These are phyloP conservation scores for Meyerozyma guilliermondii DNA, from an alignment of 1,139 yeast genomes.

Conservation along the genomic window DNA sequence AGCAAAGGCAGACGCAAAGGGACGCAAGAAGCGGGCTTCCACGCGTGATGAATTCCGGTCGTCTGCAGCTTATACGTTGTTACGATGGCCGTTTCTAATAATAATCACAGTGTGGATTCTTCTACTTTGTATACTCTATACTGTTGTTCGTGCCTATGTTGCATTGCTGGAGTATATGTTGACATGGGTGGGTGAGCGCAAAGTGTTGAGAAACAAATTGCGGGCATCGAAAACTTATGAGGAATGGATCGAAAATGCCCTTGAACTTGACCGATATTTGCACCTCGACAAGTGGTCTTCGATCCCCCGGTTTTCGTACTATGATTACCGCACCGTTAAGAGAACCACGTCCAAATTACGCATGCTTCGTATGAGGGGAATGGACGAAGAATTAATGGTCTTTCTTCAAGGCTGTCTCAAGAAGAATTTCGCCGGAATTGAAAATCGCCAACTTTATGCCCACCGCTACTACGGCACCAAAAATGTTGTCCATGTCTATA, in stretches of 20 bases:
- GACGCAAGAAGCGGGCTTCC: constrained; percentile 9
- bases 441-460: constrained; percentile 65
- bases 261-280: constrained; percentile 50
- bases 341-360: constrained; percentile 45
- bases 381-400: constrained; percentile 45
- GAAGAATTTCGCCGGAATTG: constrained; percentile 74
- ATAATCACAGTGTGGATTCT: constrained; percentile 51
- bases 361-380: constrained; percentile 24
- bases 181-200: constrained; percentile 59
- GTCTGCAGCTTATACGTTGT: constrained; percentile 46
- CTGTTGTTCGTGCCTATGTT: constrained; percentile 54
- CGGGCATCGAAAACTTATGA: constrained; percentile 45
- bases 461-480: constrained; percentile 78
- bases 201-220: constrained; percentile 43
- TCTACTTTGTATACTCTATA: constrained; percentile 45
- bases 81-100: constrained; percentile 63
- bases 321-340: constrained; percentile 59
- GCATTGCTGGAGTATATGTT: constrained; percentile 56
- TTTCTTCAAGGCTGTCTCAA: constrained; percentile 65
- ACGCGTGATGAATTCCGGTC: constrained; percentile 41
- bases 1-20: constrained; percentile 2
- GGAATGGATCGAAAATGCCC: constrained; percentile 63
- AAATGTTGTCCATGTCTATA: constrained; percentile 50
- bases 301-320: constrained; percentile 60
- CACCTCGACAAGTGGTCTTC: constrained; percentile 61